Percentiles rank a stretch among this genome's conserved stretches.
These are phyloP conservation scores for Hyaloscypha finlandica DNA, from an alignment of 495 filamentous ascomycete species.

Conservation along the genomic window DNA sequence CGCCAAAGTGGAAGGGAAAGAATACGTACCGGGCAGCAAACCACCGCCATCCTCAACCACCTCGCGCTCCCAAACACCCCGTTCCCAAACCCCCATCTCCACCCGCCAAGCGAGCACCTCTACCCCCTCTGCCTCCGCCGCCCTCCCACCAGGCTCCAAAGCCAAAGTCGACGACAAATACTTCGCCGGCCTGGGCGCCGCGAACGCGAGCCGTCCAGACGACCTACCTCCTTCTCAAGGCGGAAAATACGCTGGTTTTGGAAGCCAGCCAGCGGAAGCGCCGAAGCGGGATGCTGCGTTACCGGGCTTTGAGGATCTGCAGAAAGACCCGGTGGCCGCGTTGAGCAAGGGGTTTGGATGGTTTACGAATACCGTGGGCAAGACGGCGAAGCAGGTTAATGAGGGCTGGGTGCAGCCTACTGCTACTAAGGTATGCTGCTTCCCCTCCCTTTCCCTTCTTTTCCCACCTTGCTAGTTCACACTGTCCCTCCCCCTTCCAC, in stretches of 20 bases:
- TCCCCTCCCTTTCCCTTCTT: slow-evolving; percentile 44
- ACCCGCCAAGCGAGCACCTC: slow-evolving; percentile 11
- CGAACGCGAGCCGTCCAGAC: slow-evolving; percentile 75
- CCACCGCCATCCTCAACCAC: slow-evolving; percentile 24
- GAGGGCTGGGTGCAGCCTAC: slow-evolving; percentile 88
- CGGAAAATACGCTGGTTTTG: slow-evolving; percentile 90
- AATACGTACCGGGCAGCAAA: slow-evolving; percentile 72
- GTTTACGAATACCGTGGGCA: slow-evolving; percentile 83
- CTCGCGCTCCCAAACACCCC: slow-evolving; percentile 22
- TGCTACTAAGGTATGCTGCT: slow-evolving; percentile 67
- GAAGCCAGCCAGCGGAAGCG: slow-evolving; percentile 37
- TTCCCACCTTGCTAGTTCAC: background rate
- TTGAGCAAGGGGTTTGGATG: slow-evolving; percentile 92
- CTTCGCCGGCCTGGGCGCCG: slow-evolving; percentile 78
- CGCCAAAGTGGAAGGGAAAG: slow-evolving; percentile 79
- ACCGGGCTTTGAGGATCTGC: slow-evolving; percentile 77
- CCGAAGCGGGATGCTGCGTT: slow-evolving; percentile 45
- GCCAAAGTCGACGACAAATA: slow-evolving; percentile 78
- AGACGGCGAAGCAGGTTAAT: slow-evolving; percentile 86
- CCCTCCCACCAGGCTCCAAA: slow-evolving; percentile 40
- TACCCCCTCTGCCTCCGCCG: slow-evolving; percentile 30
- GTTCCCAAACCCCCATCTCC: slow-evolving; percentile 30
- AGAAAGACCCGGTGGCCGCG: slow-evolving; percentile 86
- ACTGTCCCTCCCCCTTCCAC: background rate
- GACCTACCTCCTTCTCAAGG: slow-evolving; percentile 82